Conservation (phyloP, 306 rosid genomes). For the Pterocarpus macrocarpus region DNA sequence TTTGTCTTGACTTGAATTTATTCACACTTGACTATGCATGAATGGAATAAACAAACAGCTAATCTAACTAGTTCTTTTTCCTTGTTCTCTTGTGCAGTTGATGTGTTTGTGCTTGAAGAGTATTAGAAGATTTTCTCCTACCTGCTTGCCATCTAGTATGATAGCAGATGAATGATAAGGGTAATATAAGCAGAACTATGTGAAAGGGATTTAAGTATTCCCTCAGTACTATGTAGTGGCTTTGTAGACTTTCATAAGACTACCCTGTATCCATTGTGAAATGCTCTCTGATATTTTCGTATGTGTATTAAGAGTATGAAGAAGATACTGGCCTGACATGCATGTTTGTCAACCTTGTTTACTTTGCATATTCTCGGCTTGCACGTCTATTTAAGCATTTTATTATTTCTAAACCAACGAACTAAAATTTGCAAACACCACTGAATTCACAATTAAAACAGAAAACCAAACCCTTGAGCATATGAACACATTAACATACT, state of each 20-base stretch:
- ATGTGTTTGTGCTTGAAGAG: conserved; percentile 42
- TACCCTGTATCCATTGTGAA: conserved; percentile 44
- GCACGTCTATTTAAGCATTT: background rate
- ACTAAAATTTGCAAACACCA: background rate
- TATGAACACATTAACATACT: background rate
- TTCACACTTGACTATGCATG: background rate
- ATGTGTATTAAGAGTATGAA: conserved; percentile 34
- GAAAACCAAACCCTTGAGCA: background rate
- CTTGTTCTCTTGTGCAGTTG: conserved; percentile 47
- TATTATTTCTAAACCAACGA: conserved; percentile 18
- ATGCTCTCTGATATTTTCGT: conserved; percentile 29
- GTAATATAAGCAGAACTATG: conserved; percentile 38
- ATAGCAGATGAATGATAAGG: conserved; percentile 47
- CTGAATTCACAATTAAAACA: background rate
- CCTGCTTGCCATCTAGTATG: conserved; percentile 46
- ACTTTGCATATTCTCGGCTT: background rate
- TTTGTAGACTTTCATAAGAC: conserved; percentile 43
- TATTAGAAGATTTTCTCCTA: conserved; percentile 33
- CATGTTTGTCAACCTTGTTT: background rate
- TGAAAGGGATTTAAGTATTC: conserved; percentile 42
- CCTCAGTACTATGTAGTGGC: conserved; percentile 38
- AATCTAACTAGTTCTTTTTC: conserved; percentile 19
- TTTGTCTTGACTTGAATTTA: background rate
- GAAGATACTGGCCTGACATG: conserved; percentile 10
- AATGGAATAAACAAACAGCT: background rate